Evolutionary conservation across 257 asterid species (phyloP), one percentile per base, ranked within the genome.

Genomic region (Cruciata laevipes): DNA sequence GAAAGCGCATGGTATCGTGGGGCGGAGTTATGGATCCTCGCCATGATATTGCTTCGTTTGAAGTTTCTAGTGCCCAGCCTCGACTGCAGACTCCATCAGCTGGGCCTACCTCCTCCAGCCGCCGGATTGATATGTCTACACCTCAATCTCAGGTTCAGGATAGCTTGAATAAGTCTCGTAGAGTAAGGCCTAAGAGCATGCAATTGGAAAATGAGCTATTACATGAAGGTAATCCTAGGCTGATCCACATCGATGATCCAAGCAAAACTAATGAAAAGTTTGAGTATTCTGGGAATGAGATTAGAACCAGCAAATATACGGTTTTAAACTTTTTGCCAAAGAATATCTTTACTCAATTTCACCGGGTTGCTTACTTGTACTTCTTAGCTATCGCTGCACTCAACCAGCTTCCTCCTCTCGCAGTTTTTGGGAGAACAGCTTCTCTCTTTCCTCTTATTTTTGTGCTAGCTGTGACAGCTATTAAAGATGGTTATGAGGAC

Each of bases 321-420:
- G 25, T 87, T 78, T 73, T 90, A 35, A 93, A 81, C 75, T 93
- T 93, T 78, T 80, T 93, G 81, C 99, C 99, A 2, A 93, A 93
- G 75, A 93, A 93, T 73, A 86, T 94, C 77, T 94, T 94, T 75
- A 90, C 88, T 78, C 99, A 94, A 86, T 90, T 87, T 67, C 97
- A 83, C 73, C 87, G 97, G 72, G 92, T 94, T 74, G 99, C 99
- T 79, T 94, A 94, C 86, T 68, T 94, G 77, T 94, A 94, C 76
- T 94, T 94, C 81, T 68, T 90, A 66, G 96, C 95, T 59, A 94
- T 94, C 80, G 99, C 92, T 47, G 96, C 89, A 66, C 83, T 90
- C 74, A 94, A 94, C 80, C 99, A 90, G 87, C 96, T 94, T 51
- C 99, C 97, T 23, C 97, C 99, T 71, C 95, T 94, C 70, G 99